These are phyloP conservation scores for Russula ochroleuca DNA, from an alignment of 768 basidiomycete species.

Conservation along the genomic window DNA sequence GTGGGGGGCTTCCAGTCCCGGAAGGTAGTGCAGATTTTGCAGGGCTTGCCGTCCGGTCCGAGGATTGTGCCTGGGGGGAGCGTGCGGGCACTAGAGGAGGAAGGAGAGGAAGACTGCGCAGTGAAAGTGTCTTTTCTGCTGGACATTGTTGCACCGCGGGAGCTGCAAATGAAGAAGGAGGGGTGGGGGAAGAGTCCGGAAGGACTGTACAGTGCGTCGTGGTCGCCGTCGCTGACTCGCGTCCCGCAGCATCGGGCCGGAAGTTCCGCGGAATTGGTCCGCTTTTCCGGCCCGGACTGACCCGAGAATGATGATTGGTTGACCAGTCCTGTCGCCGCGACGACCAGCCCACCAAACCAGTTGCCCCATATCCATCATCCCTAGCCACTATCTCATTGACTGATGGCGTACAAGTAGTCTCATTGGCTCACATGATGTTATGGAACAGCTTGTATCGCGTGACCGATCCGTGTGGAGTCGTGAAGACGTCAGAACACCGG, in stretches of 20 bases:
- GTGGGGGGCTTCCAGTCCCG: constrained; percentile 55
- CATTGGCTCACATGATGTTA: too few species aligned
- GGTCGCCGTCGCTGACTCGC: too few species aligned
- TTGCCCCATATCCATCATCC: too few species aligned
- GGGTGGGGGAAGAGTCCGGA: too few species aligned
- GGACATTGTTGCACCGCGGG: neutral
- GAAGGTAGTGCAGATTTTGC: constrained; percentile 86
- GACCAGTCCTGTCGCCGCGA: too few species aligned
- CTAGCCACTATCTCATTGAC: too few species aligned
- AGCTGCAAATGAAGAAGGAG: neutral
- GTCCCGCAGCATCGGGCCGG: neutral
- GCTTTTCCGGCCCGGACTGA: too few species aligned
- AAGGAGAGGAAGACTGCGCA: neutral
- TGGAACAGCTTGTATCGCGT: too few species aligned
- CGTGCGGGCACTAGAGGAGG: constrained; percentile 9
- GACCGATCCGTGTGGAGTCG: too few species aligned
- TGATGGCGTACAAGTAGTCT: too few species aligned
- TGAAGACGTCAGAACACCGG: neutral
- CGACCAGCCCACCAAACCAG: too few species aligned
- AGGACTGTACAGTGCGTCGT: too few species aligned
- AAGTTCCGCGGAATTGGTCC: neutral
- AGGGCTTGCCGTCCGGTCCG: constrained; percentile 92
- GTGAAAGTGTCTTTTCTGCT: neutral
- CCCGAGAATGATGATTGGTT: neutral
- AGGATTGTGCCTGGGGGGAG: constrained; percentile 81